Percentiles rank a stretch among this genome's conserved stretches.
Evolutionary conservation across 2,329 filamentous ascomycete genomes (phyloP).

Genomic region (Lachnellula hyalina): DNA sequence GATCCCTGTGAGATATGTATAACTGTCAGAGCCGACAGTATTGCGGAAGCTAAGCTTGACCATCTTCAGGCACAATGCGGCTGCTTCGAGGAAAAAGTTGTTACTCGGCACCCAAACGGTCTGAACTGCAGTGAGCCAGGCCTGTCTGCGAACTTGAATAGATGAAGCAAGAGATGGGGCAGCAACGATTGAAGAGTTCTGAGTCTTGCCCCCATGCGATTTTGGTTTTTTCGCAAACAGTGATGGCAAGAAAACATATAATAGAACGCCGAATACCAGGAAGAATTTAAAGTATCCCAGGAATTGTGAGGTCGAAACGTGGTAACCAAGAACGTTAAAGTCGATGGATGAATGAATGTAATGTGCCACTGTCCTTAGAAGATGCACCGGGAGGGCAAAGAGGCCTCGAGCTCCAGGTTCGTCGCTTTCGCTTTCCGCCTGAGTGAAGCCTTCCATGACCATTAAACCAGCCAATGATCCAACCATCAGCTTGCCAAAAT

Average conservation of each 20-base stretch:
- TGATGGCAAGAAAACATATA: constrained; percentile 52
- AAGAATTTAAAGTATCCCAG: constrained; percentile 49
- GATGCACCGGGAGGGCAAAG: constrained; percentile 55
- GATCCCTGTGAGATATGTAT: constrained; percentile 72
- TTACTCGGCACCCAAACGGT: constrained; percentile 88
- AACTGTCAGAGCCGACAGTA: constrained; percentile 68
- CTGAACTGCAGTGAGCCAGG: constrained; percentile 90
- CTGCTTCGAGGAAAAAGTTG: constrained; percentile 78
- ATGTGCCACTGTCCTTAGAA: constrained; percentile 46
- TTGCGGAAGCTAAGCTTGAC: constrained; percentile 77
- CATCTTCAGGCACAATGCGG: constrained; percentile 74
- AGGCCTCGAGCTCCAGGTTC: constrained; percentile 62
- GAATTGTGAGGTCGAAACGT: constrained; percentile 39
- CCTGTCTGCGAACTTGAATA: constrained; percentile 78
- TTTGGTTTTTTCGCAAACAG: constrained; percentile 39
- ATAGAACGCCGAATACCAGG: constrained; percentile 46
- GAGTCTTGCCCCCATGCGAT: constrained; percentile 48
- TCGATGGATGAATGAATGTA: constrained; percentile 36
- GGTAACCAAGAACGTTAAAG: constrained; percentile 50
- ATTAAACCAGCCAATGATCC: constrained; percentile 88
- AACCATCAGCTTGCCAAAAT: constrained; percentile 78
- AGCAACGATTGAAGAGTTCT: constrained; percentile 40
- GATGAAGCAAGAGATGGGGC: constrained; percentile 74
- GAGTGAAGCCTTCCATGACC: constrained; percentile 75
- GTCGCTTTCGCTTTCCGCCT: constrained; percentile 57